phyloP scores from a whole-genome alignment of 2,329 filamentous ascomycete genomes.

The Penicillium janthinellum region DNA sequence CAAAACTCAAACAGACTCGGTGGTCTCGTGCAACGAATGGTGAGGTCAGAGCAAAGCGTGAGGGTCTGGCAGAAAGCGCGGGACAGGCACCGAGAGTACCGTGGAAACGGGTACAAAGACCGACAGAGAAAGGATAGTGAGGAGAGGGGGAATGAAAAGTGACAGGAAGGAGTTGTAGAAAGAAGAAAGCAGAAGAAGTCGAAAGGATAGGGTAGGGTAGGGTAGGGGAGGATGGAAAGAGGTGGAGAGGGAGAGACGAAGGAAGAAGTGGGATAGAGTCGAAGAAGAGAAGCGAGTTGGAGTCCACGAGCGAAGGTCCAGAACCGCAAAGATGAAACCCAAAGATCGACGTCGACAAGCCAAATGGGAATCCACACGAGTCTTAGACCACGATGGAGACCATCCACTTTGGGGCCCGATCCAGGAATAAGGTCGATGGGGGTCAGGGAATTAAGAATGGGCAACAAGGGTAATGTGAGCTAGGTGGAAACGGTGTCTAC shows the following conservation, averaged over 20 bases:
- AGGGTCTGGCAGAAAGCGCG: constrained; percentile 11
- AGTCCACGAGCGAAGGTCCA: constrained; percentile 1
- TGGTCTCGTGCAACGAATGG: constrained; percentile 26
- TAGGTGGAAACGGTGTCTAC: too few relatives aligned
- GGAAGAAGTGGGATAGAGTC: not conserved
- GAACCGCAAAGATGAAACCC: constrained; percentile 16
- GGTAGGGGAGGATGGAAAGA: not conserved
- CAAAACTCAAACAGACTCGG: constrained; percentile 15
- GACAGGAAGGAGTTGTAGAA: not conserved
- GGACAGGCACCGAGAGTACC: constrained; percentile 10
- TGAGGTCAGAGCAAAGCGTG: constrained; percentile 21
- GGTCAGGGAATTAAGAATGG: not conserved
- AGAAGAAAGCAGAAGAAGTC: not conserved
- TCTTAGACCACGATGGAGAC: constrained; percentile 6
- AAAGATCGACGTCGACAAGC: constrained; percentile 10
- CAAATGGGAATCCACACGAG: not conserved
- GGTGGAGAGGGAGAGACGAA: not conserved
- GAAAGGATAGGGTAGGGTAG: not conserved
- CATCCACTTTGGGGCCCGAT: not conserved
- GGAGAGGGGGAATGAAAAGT: not conserved
- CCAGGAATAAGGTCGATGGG: not conserved
- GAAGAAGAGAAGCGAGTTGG: not conserved
- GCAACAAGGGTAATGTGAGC: not conserved
- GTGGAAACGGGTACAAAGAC: constrained; percentile 6
- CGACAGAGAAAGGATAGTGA: constrained; percentile 1